phyloP scores from a whole-genome alignment of 2,329 filamentous ascomycete species.

The Rosellinia necatrix region DNA sequence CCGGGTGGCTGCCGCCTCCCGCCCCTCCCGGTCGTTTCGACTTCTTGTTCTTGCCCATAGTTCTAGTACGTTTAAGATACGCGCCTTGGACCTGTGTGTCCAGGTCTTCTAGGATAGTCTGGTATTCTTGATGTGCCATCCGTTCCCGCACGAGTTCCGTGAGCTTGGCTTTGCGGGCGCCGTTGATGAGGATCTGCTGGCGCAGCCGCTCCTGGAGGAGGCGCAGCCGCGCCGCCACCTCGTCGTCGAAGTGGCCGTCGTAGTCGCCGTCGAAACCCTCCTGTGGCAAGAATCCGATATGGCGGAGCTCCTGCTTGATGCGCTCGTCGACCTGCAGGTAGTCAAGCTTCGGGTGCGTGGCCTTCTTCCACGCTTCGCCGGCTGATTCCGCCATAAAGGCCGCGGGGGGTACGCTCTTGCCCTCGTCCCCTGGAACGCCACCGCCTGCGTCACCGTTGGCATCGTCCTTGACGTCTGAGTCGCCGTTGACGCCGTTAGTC shows the following conservation, averaged over 20 bases:
- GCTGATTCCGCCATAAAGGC: constrained; percentile 79
- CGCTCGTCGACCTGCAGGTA: constrained; percentile 88
- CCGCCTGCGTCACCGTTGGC: constrained; percentile 51
- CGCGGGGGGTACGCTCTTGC: constrained; percentile 65
- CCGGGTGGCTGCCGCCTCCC: constrained; percentile 69
- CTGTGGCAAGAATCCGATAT: constrained; percentile 82
- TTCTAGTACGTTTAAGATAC: constrained; percentile 93
- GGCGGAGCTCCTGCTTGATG: constrained; percentile 85
- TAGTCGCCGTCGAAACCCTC: constrained; percentile 74
- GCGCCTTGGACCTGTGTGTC: constrained; percentile 93
- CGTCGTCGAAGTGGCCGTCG: constrained; percentile 89
- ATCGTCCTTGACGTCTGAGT: constrained; percentile 58
- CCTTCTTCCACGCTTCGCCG: constrained; percentile 78
- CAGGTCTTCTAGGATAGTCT: constrained; percentile 93
- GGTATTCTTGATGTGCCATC: constrained; percentile 96
- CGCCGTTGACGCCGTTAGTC: constrained; percentile 53
- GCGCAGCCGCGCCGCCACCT: constrained; percentile 87
- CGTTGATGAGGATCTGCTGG: constrained; percentile 84
- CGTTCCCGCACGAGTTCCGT: constrained; percentile 87
- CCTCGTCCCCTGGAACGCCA: constrained; percentile 46
- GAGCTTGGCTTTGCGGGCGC: constrained; percentile 84
- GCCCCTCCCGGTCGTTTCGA: constrained; percentile 79
- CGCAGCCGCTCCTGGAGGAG: constrained; percentile 82
- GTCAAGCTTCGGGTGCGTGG: constrained; percentile 75
- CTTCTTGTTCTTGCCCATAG: constrained; percentile 92